phyloP scores from a whole-genome alignment of 2,329 filamentous ascomycete species.

The Exophiala spinifera region DNA sequence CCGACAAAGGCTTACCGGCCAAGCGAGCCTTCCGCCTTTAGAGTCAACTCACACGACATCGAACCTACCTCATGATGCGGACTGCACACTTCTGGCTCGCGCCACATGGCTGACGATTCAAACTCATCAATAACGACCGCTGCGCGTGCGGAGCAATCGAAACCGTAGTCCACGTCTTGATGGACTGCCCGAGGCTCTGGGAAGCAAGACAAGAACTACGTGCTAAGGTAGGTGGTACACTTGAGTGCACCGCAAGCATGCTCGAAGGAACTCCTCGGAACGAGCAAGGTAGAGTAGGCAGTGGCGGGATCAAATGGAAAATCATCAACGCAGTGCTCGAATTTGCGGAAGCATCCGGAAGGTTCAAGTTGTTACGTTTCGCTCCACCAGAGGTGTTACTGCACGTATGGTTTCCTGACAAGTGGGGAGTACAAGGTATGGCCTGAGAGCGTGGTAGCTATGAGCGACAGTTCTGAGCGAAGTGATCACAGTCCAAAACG shows the following conservation, averaged over 20 bases:
- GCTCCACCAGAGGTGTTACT: too few relatives aligned
- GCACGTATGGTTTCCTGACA: too few relatives aligned
- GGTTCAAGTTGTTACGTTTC: too few relatives aligned
- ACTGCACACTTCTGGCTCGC: slow-evolving; percentile 29
- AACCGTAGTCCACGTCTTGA: slow-evolving; percentile 26
- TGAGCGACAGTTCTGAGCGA: too few relatives aligned
- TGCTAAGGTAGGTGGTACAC: slow-evolving; percentile 23
- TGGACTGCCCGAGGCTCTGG: slow-evolving; percentile 28
- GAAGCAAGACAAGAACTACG: slow-evolving; percentile 9
- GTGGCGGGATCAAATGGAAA: slow-evolving; percentile 7
- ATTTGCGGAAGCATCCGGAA: slow-evolving; percentile 19
- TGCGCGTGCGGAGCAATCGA: slow-evolving; percentile 28
- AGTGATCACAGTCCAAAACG: too few relatives aligned
- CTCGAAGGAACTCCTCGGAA: slow-evolving; percentile 27
- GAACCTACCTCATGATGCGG: too few relatives aligned
- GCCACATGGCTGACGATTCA: slow-evolving; percentile 12
- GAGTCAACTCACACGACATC: slow-evolving; percentile 19
- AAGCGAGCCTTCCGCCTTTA: slow-evolving; percentile 18
- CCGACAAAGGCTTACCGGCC: slow-evolving; percentile 9
- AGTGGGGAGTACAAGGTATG: too few relatives aligned
- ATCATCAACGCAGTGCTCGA: slow-evolving; percentile 15
- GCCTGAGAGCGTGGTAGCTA: too few relatives aligned
- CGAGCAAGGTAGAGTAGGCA: slow-evolving; percentile 16
- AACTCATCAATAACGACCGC: slow-evolving; percentile 11
- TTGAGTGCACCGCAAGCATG: slow-evolving; percentile 28